Base-by-base conservation (phyloP, 2,329 filamentous ascomycete species). In the Exophiala alcalophila region DNA sequence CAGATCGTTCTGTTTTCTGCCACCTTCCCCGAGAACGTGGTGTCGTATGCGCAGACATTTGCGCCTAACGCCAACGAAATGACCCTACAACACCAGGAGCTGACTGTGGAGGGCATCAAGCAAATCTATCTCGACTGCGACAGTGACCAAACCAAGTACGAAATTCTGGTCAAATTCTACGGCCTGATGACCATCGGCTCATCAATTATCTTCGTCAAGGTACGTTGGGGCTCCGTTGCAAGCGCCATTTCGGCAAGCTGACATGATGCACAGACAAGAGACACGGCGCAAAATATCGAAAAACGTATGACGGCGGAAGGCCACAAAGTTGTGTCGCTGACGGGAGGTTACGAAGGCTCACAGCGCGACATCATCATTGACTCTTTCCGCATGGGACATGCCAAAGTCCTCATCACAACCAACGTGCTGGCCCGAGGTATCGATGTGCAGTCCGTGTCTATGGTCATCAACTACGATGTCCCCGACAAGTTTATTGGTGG, bases 41-140 rank as follows among this genome's bases (percentile, higher is more conserved):
- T 91, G 65, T 72, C 74, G 53, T 98, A 94, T 60, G 91, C 92
- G 11, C 71, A 79, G 54, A 80, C 79, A 52, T 98, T 95, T 62
- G 89, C 91, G 4, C 88, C 90, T 1, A 79, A 83, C 30, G 83
- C 92, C 36, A 91, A 95, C 66, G 77, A 86, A 55, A 84, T 98
- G 61, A 92, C 86, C 31, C 75, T 98, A 38, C 82, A 87, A 59
- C 86, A 90, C 48, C 85, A 94, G 57, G 88, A 98, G 61, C 80
- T 97, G 58, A 97, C 91, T 0, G 91, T 98, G 49, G 88, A 92
- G 64, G 92, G 92, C 15, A 98, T 98, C 63, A 94, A 91, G 55
- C 92, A 98, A 62, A 87, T 98, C 70, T 98, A 94, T 63, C 87
- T 98, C 63, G 92, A 98, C 65, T 97, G 91, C 59, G 79, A 85